Base-by-base conservation (phyloP, 768 basidiomycete species). In the Boletus rufocinnamomeus region DNA sequence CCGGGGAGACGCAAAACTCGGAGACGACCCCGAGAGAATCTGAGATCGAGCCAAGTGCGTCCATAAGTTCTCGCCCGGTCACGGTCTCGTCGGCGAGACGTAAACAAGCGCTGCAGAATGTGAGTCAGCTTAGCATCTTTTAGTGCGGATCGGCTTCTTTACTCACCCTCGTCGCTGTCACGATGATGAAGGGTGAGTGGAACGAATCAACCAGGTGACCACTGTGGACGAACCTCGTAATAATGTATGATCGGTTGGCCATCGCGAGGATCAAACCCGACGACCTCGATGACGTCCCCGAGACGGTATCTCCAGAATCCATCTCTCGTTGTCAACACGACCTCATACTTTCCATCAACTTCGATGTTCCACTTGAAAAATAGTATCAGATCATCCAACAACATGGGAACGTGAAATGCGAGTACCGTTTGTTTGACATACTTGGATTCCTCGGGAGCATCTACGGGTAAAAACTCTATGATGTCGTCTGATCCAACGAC, bases 301-400 rank as follows among this genome's bases (percentile, higher is more conserved):
- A 68, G 54, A 50, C 63, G 63, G 35, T 66, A 62, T 35, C 69
- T 59, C 68, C 68, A 66, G 5, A 72, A 50, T 23, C 64, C 63
- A 38, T 70, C 66, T 52, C 66, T 68, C 48, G 64, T 70, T 2
- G 69, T 70, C 54, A 70, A 47, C 19, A 64, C 41, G 7, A 71
- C 58, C 10, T 68, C 64, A 25, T 64, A 66, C 35, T 56, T 64
- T 35, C n/a, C 43, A 19, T 62, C 61, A 2, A 54, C 35, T 27
- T 63, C 47, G 17, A 69, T 45, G 5, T 67, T 65, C 67, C 69
- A 67, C 65, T 69, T 30, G 23, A 30, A 46, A 50, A 23, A 28
- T 7, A 30, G 25, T 23, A 25, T 56, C 43, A 52, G 54, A 57
- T 52, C 40, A 28, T 41, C 27, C 6, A 14, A 45, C n/a, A 9